These are phyloP conservation scores for Sporisorium graminicola DNA, from an alignment of 1,284 basidiomycete species.

Conservation along the genomic window DNA sequence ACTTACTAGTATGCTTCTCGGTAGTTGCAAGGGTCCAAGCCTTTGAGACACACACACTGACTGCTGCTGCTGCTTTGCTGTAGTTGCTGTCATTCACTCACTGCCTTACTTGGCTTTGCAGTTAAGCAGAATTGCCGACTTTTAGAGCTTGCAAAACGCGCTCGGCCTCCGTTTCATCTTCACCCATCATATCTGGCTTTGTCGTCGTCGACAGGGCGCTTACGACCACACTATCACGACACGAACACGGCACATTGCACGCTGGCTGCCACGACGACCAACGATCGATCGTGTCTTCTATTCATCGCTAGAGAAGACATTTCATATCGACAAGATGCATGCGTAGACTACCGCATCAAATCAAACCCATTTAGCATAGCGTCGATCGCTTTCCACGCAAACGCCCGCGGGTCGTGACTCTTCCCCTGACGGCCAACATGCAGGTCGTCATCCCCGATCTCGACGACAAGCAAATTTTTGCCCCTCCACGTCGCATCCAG, in stretches of 20 bases:
- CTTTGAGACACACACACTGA: too few relatives aligned
- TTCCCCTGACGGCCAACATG: conserved; percentile 14
- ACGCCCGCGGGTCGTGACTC: background rate
- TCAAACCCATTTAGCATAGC: background rate
- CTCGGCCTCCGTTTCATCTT: background rate
- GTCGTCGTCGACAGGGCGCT: conserved; percentile 1
- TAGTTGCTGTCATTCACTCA: background rate
- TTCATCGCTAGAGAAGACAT: too few relatives aligned
- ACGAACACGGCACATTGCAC: background rate
- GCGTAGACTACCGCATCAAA: background rate
- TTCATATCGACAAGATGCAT: background rate
- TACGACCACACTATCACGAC: background rate
- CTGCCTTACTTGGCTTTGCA: background rate
- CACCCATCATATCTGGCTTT: background rate
- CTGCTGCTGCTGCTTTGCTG: background rate
- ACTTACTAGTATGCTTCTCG: too few relatives aligned
- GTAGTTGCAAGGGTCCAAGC: too few relatives aligned
- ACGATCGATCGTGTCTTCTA: background rate
- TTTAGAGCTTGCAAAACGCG: background rate
- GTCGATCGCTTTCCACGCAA: background rate
- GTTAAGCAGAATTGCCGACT: background rate
- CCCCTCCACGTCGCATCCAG: conserved; percentile 33
- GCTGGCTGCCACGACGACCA: background rate
- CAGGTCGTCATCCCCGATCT: conserved; percentile 68
- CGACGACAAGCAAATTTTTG: conserved; percentile 60